Evolutionary conservation across 345 rosid genomes (phyloP), one percentile per base, ranked within the genome.

Genomic region (Camelina hispida): DNA sequence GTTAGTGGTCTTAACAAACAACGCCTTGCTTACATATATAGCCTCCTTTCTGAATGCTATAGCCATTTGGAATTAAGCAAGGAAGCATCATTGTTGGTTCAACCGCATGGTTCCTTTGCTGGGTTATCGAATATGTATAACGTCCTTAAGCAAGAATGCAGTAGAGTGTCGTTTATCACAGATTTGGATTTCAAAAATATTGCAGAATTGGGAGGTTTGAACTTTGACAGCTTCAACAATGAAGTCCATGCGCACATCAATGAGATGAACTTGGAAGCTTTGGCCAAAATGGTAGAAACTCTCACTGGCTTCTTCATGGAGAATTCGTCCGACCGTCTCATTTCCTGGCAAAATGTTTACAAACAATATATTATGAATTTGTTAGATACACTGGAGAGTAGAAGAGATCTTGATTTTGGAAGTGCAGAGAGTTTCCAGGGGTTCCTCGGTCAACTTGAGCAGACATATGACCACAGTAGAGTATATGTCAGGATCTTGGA

Each of bases 151-250:
- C 87, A 87, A 81, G 98, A 92, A 81, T 90, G 96, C 81, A 84
- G 50, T 55, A 86, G 88, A 79, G 87, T 95, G 71, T 88, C 96
- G n/a, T 90, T 87, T 71, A 81, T 92, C 72, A 72, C 86, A 77
- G 85, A 86, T 74, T 82, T 95, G 67, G 82, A 95, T 83, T 95
- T 95, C 84, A 95, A 95, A 81, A 90, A 88, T 58, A 79, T 92
- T 68, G 87, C 88, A 3, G 85, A 77, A 70, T 78, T 89, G 67
- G 86, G 84, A 54, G 92, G 92, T 77, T 76, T 89, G 68, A 89
- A 89, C 83, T 71, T 88, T 66, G 80, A 83, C 78, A 78, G 79
- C 72, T 85, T 92, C 84, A 78, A 71, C 23, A 77, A 67, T 17
- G 99, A 95, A 86, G 85, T 95, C 50, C 88, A 71, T 79, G 79